phyloP scores from a whole-genome alignment of 805 yeast species.

The Suhomyces pyralidae region DNA sequence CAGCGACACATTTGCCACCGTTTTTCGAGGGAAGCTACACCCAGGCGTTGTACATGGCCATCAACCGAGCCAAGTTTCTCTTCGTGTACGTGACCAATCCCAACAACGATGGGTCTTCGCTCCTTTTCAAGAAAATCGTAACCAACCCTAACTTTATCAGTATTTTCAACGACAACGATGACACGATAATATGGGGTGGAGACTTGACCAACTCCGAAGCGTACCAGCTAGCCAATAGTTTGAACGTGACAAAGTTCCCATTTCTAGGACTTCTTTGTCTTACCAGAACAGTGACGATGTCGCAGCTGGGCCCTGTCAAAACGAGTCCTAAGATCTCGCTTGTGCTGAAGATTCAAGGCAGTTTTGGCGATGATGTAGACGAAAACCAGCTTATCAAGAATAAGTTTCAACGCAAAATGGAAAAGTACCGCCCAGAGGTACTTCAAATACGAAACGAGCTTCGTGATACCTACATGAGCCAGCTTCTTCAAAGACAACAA shows the following conservation, averaged over 20 bases:
- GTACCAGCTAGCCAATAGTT: slow-evolving; percentile 72
- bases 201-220: slow-evolving; percentile 79
- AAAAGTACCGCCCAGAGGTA: slow-evolving; percentile 61
- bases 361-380: slow-evolving; percentile 42
- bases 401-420: slow-evolving; percentile 45
- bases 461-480: slow-evolving; percentile 55
- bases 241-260: slow-evolving; percentile 75
- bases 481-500: slow-evolving; percentile 64
- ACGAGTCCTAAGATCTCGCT: slow-evolving; percentile 58
- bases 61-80: slow-evolving; percentile 67
- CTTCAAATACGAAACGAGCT: slow-evolving; percentile 59
- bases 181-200: slow-evolving; percentile 83
- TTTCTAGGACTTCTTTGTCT: slow-evolving; percentile 73
- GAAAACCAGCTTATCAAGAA: slow-evolving; percentile 28
- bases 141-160: slow-evolving; percentile 48
- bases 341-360: slow-evolving; percentile 63
- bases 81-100: slow-evolving; percentile 71
- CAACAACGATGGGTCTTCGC: slow-evolving; percentile 59
- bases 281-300: slow-evolving; percentile 52
- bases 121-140: slow-evolving; percentile 54
- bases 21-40: slow-evolving; percentile 78
- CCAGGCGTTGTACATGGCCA: slow-evolving; percentile 69
- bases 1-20: slow-evolving; percentile 26
- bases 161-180: slow-evolving; percentile 36
- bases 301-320: slow-evolving; percentile 54